Evolutionary conservation across 805 yeast genomes (phyloP), one percentile per base, ranked within the genome.

Genomic region (Candida loeiensis): DNA sequence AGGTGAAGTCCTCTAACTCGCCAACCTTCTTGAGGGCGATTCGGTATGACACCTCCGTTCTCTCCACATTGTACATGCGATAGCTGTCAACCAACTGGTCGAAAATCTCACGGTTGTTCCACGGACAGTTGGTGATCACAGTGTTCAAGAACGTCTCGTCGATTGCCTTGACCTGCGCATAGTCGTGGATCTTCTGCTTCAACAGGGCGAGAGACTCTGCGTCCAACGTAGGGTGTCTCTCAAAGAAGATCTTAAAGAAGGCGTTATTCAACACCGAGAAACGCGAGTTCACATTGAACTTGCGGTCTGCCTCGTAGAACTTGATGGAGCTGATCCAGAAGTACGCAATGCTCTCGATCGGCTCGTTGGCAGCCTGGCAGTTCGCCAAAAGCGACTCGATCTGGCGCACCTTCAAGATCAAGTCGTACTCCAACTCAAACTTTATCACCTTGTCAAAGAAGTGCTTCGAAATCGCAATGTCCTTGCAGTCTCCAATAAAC

Each of bases 81-180:
- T 81, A 85, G 42, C 80, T 77, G 33, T 73, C 72, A 25, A 82
- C 69, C 43, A 85, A 68, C 45, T 79, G 81, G 49, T 81, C 78
- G 42, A 82, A 74, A 9, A 82, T 80, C n/a, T 67, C 65, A 45
- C 79, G 69, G 55, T 80, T 82, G 39, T 73, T 73, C 95, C 95
- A 85, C 45, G 69, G 63, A 22, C 77, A 76, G 54, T 80, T 80
- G 29, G 86, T 76, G 43, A 86, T 69, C 39, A 85, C 69, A 31
- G 85, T 85, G 59, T 86, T 87, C 59, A 87, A 75, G 54, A 87
- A 85, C n/a, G 86, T 82, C 58, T 85, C 91, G 58, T 85, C 91
- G 41, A 82, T 71, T 16, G 74, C 68, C 52, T 77, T 78, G 45
- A 79, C 66, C 34, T 69, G 69, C 37, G 78, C 71, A 56, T 83